Conservation (phyloP, 2,329 filamentous ascomycete species). For the Colletotrichum lupini region DNA sequence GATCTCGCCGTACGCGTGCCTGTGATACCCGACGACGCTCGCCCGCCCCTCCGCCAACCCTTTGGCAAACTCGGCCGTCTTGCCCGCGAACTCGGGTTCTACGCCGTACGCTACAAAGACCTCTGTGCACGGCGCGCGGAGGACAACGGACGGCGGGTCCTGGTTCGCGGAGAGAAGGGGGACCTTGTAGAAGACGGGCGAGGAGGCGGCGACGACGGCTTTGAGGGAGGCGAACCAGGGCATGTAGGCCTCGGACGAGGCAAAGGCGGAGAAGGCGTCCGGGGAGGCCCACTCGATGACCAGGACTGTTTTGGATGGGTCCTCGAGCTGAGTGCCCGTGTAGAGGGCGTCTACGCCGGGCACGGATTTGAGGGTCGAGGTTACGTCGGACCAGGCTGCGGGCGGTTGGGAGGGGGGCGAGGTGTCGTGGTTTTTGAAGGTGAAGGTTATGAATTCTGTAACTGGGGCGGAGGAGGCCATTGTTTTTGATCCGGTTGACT, state of each 20-base stretch:
- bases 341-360: conserved; percentile 47
- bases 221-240: conserved; percentile 52
- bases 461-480: conserved; percentile 18
- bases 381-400: conserved; percentile 29
- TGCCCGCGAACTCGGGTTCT: conserved; percentile 42
- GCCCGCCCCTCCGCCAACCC: too few relatives aligned
- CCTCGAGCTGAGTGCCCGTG: conserved; percentile 48
- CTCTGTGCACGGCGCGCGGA: conserved; percentile 52
- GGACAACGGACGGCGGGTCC: conserved; percentile 16
- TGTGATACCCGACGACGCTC: conserved; percentile 42
- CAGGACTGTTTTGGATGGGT: conserved; percentile 45
- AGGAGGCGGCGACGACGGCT: conserved; percentile 39
- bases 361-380: conserved; percentile 35
- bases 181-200: conserved; percentile 39
- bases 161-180: conserved; percentile 1
- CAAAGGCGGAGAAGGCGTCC: conserved; percentile 50
- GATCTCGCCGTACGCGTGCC: conserved; percentile 47
- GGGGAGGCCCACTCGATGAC: conserved; percentile 48
- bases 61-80: conserved; percentile 34
- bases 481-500: neutral
- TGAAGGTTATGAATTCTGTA: conserved; percentile 35
- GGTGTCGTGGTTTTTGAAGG: conserved; percentile 22
- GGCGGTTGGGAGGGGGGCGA: conserved; percentile 15
- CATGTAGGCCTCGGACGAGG: conserved; percentile 52
- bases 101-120: conserved; percentile 49